Evolutionary conservation across 116 monocot species (phyloP), one percentile per base, ranked within the genome.

Genomic region (Zostera marina): DNA sequence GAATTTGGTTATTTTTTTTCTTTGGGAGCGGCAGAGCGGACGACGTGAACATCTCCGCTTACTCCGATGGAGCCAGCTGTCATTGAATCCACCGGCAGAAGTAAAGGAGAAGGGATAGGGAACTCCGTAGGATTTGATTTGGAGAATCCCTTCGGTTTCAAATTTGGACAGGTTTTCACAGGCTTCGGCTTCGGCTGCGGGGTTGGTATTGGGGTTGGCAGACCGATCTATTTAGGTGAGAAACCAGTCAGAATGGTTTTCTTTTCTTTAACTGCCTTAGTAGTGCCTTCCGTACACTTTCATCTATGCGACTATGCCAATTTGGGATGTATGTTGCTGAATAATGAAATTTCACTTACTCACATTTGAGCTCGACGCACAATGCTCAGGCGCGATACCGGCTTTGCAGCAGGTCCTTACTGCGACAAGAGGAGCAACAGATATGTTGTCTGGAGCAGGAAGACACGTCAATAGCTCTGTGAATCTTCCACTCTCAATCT

Each of bases 161-260:
- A 79, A 73, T 58, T 84, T 26, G 77, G 69, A 11, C 81, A 88
- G 66, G 79, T 93, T 38, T 93, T 93, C 62, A 88, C 88, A 25
- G 92, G 92, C 16, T 63, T 87, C 41, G 92, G 87, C 62, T 74
- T 93, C 53, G 87, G 87, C 45, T 93, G 92, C 47, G 92, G 93
- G 54, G 61, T 93, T 59, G 93, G 93, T 24, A 72, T 88, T 59
- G 88, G 93, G 57, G 66, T 84, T 44, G 93, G 88, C 0, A 70
- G 68, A 3, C 93, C 93, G 52, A 77, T 93, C 32, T 72, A 87
- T 60, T 52, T 81, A 22, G 88, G 93, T 79, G 74, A 48, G 58
- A 11, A 14, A 26, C 20, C 42, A 20, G 9, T n/a, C 42, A n/a
- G n/a, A n/a, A n/a, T n/a, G n/a, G n/a, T 17, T 42, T 11, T 12